phyloP scores from a whole-genome alignment of 768 basidiomycete species.

The Infundibulicybe gibba region DNA sequence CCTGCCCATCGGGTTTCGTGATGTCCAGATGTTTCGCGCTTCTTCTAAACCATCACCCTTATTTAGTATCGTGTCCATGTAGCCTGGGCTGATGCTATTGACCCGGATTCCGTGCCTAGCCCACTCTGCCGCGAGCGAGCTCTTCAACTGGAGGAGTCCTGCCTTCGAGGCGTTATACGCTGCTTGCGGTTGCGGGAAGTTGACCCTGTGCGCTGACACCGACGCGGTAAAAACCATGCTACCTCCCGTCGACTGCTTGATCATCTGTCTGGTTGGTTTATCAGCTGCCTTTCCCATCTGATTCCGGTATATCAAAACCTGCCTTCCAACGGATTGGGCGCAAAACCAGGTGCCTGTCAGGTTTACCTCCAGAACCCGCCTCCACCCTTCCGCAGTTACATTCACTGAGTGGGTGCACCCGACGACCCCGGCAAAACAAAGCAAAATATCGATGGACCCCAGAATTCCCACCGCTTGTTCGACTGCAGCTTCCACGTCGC shows the following conservation, averaged over 20 bases:
- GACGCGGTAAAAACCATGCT: constrained; percentile 40
- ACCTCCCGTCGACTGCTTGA: constrained; percentile 34
- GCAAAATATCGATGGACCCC: constrained; percentile 29
- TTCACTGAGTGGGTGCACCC: constrained; percentile 27
- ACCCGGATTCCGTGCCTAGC: constrained; percentile 35
- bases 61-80: constrained; percentile 40
- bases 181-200: constrained; percentile 38
- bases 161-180: constrained; percentile 41
- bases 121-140: constrained; percentile 39
- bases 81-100: constrained; percentile 40
- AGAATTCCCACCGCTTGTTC: constrained; percentile 19
- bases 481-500: constrained; percentile 20
- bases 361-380: constrained; percentile 34
- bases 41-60: constrained; percentile 25
- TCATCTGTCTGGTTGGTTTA: constrained; percentile 30
- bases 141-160: constrained; percentile 32
- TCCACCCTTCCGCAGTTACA: constrained; percentile 28
- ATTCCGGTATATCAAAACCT: constrained; percentile 5
- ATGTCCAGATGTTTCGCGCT: constrained; percentile 30
- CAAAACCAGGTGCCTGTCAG: constrained; percentile 43
- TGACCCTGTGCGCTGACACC: constrained; percentile 35
- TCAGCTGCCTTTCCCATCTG: background rate
- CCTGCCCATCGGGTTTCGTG: constrained; percentile 37
- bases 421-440: constrained; percentile 42
- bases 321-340: constrained; percentile 37